Base-by-base conservation (phyloP, 768 basidiomycete species). In the Chalciporus chontae region DNA sequence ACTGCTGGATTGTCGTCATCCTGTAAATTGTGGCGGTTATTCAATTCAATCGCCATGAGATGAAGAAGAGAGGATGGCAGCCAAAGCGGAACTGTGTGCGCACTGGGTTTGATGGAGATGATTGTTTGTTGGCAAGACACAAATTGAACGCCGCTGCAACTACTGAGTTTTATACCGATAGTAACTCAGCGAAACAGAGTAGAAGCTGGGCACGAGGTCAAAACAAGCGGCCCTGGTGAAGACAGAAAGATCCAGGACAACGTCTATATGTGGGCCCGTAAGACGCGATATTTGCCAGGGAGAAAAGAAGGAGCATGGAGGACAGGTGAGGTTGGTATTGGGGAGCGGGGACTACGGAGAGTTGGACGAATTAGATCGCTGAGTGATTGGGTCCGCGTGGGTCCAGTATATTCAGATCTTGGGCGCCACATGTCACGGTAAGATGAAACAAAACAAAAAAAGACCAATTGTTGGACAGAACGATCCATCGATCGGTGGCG, bases 121-220 rank as follows among this genome's bases (percentile, higher is more conserved):
- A 63, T 62, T 52, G 67, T 66, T 43, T 37, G 68, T 69, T 69
- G 67, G 57, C 60, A 68, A 66, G 68, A 60, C 64, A 58, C 52
- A 69, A 68, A 68, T 69, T 64, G 67, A 60, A 66, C 62, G 61
- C 61, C 66, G 68, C 64, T 56, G 68, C 60, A 69, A 64, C 60
- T 58, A 59, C 66, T 66, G 68, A 66, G 68, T 66, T 68, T 68
- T 68, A 68, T 68, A 69, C 58, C 55, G 55, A 69, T 69, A 69
- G 61, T 68, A 68, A 68, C 67, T 68, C 67, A 68, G 67, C 67
- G 67, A 68, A 69, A 59, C 68, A 67, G 58, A 62, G 65, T 56
- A 65, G 68, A 68, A 69, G 64, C 66, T 68, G 62, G 62, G 37
- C 67, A 68, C 67, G 67, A 60, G 67, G 67, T 58, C 54, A 43